Evolutionary conservation across 768 basidiomycete genomes (phyloP).

Genomic region (Mycena venus): DNA sequence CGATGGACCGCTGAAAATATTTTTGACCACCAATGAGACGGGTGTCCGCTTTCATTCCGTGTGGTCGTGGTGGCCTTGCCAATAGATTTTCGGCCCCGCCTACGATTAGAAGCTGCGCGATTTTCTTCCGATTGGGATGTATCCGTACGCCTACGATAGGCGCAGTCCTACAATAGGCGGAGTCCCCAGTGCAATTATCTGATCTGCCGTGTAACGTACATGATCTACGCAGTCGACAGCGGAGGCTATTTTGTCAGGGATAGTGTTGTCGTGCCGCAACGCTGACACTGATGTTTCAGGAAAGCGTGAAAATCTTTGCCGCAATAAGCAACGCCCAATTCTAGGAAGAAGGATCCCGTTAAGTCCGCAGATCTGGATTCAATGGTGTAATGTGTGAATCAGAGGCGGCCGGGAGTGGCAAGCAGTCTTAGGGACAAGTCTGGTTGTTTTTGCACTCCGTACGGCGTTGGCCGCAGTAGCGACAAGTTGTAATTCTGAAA

Average conservation of each 20-base stretch:
- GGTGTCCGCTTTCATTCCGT: background rate
- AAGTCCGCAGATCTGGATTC: too few species aligned
- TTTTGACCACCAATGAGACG: background rate
- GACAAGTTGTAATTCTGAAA: too few species aligned
- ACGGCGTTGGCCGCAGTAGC: too few species aligned
- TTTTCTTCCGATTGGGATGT: background rate
- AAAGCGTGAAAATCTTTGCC: background rate
- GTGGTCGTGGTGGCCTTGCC: background rate
- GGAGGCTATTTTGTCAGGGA: too few species aligned
- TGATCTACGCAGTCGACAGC: background rate
- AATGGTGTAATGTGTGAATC: too few species aligned
- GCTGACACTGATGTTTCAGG: background rate
- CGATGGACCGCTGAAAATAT: conserved; percentile 3
- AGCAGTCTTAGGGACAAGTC: too few species aligned
- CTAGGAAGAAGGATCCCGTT: too few species aligned
- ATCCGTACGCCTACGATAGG: background rate
- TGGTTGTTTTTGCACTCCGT: too few species aligned
- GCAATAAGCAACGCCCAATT: too few species aligned
- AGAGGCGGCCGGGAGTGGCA: too few species aligned
- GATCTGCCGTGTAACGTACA: background rate
- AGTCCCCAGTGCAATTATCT: background rate
- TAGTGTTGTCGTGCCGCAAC: background rate
- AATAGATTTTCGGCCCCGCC: background rate
- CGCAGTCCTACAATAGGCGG: too few species aligned
- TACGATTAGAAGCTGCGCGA: background rate